Evolutionary conservation across 225 moss, liverwort and hornwort genomes (phyloP), one percentile per base, ranked within the genome.

Genomic region (Sphagnum contortum): DNA sequence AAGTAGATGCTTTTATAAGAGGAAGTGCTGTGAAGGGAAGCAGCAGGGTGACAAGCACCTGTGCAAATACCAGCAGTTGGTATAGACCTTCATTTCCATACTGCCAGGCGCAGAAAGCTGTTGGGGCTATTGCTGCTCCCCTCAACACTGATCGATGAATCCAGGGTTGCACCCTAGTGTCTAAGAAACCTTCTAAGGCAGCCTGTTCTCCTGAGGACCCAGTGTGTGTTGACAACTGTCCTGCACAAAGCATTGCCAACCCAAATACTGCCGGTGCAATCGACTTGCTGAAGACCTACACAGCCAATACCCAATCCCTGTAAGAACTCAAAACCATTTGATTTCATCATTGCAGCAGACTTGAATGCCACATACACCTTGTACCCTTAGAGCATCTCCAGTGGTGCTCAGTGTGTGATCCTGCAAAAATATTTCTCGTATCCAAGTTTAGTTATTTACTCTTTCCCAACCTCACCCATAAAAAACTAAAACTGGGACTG

Each of bases 1-100:
- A 90, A 29, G 90, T 86, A 7, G 90, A 86, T 48, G 90, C 72
- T 79, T 93, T 93, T 76, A 93, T 81, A 11, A 93, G 80, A 54
- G 93, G 93, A 68, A 86, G 82, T 48, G 88, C 80, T 45, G 93
- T 83, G 60, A 93, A 93, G 8, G 93, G 93, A 59, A 93, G 90
- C 73, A 83, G 79, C 64, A 90, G 74, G 57, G 93, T 90, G 63
- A 93, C 75, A 52, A 93, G 44, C 13, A 90, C 84, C 76, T 88
- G 93, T 3, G 86, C 81, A 63, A 84, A 83, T 5, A 93, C 68
- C 7, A 93, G 63, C 60, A 93, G 82, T 63, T 79, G 83, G 66
- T 90, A 93, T 50, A 86, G 70, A 64, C 90, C 88, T 74, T 90
- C 88, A 52, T 83, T 88, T 56, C 93, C 93, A 59, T 86, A 84